phyloP scores from a whole-genome alignment of 2,329 filamentous ascomycete genomes.

The Pseudogymnoascus verrucosus region DNA sequence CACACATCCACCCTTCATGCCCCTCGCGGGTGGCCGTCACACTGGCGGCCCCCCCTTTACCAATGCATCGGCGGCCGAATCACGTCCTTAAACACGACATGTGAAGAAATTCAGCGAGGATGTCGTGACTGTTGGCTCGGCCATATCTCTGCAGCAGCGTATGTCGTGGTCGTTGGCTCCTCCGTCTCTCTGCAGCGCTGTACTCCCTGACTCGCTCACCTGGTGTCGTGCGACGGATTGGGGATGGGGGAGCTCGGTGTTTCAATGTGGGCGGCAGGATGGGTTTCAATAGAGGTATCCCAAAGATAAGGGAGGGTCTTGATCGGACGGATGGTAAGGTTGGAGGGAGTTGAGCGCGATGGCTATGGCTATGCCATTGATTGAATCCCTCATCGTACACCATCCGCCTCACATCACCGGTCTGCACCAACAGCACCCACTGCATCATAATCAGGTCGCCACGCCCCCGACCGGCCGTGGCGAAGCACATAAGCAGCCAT shows the following conservation, averaged over 20 bases:
- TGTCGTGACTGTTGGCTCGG: neutral
- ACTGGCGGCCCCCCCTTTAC: neutral
- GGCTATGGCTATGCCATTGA: neutral
- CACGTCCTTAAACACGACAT: conserved; percentile 3
- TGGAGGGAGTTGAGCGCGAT: neutral
- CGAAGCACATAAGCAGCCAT: neutral
- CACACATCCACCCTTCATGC: neutral
- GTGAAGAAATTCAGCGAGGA: neutral
- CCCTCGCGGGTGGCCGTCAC: neutral
- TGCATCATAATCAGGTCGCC: neutral
- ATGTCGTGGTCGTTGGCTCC: neutral
- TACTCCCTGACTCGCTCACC: neutral
- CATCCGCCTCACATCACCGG: neutral
- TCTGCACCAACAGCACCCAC: neutral
- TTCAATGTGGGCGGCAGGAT: neutral
- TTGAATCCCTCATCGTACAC: neutral
- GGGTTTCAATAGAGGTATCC: neutral
- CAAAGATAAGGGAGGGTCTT: neutral
- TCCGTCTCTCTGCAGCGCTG: neutral
- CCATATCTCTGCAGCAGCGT: neutral
- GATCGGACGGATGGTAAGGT: neutral
- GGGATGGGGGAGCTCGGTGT: neutral
- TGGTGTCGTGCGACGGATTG: neutral
- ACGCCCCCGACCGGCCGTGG: neutral
- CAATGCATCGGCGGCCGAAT: neutral